Evolutionary conservation across 805 yeast species (phyloP).

Genomic region (Cyberlindnera samutprakarnensis): DNA sequence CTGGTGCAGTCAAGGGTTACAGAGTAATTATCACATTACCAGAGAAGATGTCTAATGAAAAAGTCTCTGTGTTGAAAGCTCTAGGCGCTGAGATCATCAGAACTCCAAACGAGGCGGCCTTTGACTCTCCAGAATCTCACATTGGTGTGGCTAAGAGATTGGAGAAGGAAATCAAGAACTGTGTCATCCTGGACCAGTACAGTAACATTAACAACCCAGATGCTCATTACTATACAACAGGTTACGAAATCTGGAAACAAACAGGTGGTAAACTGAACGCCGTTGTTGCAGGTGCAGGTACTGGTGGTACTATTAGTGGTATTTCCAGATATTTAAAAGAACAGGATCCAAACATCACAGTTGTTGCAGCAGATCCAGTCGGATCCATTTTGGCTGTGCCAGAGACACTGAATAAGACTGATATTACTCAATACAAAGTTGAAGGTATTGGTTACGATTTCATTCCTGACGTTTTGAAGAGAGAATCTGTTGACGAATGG

Average conservation of each 20-base stretch:
- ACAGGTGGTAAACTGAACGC: slow-evolving; percentile 63
- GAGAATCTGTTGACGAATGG: slow-evolving; percentile 67
- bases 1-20: slow-evolving; percentile 84
- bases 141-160: slow-evolving; percentile 80
- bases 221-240: slow-evolving; percentile 82
- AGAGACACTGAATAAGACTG: slow-evolving; percentile 54
- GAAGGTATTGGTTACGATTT: slow-evolving; percentile 92
- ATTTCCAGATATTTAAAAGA: slow-evolving; percentile 71
- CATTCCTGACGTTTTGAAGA: slow-evolving; percentile 71
- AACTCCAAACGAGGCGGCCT: slow-evolving; percentile 89
- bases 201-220: slow-evolving; percentile 70
- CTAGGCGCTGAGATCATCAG: slow-evolving; percentile 86
- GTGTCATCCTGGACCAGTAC: slow-evolving; percentile 80
- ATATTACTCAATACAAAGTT: slow-evolving; percentile 56
- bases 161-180: slow-evolving; percentile 77
- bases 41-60: slow-evolving; percentile 88
- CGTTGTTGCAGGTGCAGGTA: slow-evolving; percentile 88
- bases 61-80: slow-evolving; percentile 81
- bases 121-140: slow-evolving; percentile 88
- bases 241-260: slow-evolving; percentile 79
- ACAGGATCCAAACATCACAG: slow-evolving; percentile 50
- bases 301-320: slow-evolving; percentile 89
- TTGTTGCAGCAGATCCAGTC: slow-evolving; percentile 79
- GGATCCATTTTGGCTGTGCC: slow-evolving; percentile 84
- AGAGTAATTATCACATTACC: slow-evolving; percentile 83